phyloP scores from a whole-genome alignment of 2,329 filamentous ascomycete genomes.

The Paecilomyces variotii region DNA sequence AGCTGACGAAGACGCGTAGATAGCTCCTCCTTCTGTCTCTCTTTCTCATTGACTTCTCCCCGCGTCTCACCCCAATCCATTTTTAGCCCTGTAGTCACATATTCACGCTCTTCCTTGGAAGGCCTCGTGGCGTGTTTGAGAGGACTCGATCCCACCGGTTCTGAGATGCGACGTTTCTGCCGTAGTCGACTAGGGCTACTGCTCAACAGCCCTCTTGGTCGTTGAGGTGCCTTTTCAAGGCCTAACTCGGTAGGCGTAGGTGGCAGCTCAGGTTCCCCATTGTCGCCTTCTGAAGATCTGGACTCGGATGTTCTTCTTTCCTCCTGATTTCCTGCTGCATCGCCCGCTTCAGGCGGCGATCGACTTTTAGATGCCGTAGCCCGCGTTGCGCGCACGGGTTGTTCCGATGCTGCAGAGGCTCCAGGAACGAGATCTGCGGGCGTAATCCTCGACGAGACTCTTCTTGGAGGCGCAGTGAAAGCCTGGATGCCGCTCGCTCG shows the following conservation, averaged over 20 bases:
- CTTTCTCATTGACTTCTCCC: slow-evolving; percentile 37
- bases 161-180: slow-evolving; percentile 15
- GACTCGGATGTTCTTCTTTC: slow-evolving; percentile 10
- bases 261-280: slow-evolving; percentile 57
- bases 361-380: slow-evolving; percentile 23
- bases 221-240: slow-evolving; percentile 25
- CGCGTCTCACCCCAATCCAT: slow-evolving; percentile 11
- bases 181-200: slow-evolving; percentile 29
- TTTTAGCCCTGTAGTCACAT: slow-evolving; percentile 2
- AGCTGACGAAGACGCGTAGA: slow-evolving; percentile 49
- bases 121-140: slow-evolving; percentile 18
- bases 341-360: slow-evolving; percentile 23
- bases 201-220: slow-evolving; percentile 23
- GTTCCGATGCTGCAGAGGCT: slow-evolving; percentile 11
- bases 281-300: slow-evolving; percentile 18
- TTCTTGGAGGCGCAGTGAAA: slow-evolving; percentile 28
- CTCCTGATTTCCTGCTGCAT: slow-evolving; percentile 18
- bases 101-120: slow-evolving; percentile 7
- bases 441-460: slow-evolving; percentile 25
- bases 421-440: slow-evolving; percentile 22
- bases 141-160: slow-evolving; percentile 19
- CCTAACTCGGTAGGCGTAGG: slow-evolving; percentile 37
- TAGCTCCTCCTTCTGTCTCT: slow-evolving; percentile 46
- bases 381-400: slow-evolving; percentile 3
- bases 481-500: slow-evolving; percentile 23